phyloP scores from a whole-genome alignment of 345 rosid genomes.

The Pugionium cornutum region DNA sequence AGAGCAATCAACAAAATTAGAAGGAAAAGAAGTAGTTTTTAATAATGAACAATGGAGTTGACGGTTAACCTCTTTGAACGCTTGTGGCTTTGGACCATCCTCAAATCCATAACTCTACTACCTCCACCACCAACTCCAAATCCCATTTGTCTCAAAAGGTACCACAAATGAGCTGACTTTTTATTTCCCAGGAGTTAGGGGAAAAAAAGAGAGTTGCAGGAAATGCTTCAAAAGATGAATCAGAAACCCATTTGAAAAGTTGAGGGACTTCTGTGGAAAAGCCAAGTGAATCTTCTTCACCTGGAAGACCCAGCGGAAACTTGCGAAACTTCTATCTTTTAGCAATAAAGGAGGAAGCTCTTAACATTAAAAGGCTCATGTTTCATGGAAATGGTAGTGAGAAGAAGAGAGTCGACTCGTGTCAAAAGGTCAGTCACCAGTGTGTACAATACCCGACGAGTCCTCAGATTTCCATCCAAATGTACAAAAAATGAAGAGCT shows the following conservation, averaged over 20 bases:
- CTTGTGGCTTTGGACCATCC: slow-evolving; percentile 57
- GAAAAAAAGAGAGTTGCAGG: slow-evolving; percentile 11
- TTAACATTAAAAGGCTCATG: slow-evolving; percentile 51
- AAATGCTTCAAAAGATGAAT: slow-evolving; percentile 19
- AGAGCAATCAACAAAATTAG: slow-evolving; percentile 30
- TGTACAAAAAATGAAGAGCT: neutral
- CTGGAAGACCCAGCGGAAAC: slow-evolving; percentile 35
- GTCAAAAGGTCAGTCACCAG: slow-evolving; percentile 30
- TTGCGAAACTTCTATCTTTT: slow-evolving; percentile 41
- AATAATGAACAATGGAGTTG: slow-evolving; percentile 37
- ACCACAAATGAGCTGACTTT: slow-evolving; percentile 28
- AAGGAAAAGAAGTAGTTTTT: slow-evolving; percentile 19
- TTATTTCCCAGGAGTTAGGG: neutral
- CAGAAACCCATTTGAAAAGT: slow-evolving; percentile 37
- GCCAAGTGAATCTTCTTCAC: slow-evolving; percentile 49
- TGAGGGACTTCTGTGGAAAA: slow-evolving; percentile 44
- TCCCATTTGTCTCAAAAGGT: slow-evolving; percentile 47
- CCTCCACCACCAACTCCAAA: slow-evolving; percentile 52
- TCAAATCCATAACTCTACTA: slow-evolving; percentile 56
- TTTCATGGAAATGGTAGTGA: slow-evolving; percentile 30
- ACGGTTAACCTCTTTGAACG: slow-evolving; percentile 81
- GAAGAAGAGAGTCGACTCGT: slow-evolving; percentile 32
- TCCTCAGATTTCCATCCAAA: slow-evolving; percentile 30
- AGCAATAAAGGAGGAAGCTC: slow-evolving; percentile 37
- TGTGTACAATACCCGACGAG: slow-evolving; percentile 41